These are phyloP conservation scores for Blepharisma undulans DNA, from an alignment of 169 alveolate genomes.

Conservation along the genomic window DNA sequence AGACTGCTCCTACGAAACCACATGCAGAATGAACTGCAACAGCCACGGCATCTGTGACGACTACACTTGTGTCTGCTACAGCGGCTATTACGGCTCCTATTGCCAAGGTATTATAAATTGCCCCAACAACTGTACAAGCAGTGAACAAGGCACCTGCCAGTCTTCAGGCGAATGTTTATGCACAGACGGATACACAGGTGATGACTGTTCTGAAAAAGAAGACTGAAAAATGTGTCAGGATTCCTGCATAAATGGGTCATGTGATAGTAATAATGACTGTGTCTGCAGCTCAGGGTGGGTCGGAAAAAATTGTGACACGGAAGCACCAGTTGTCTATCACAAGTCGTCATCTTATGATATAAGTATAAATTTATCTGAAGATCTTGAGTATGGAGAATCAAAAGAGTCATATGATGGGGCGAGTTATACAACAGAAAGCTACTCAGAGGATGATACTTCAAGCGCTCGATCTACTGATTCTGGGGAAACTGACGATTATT, in stretches of 20 bases:
- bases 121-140: constrained; percentile 33
- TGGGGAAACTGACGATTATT: neutral
- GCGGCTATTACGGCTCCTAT: constrained; percentile 31
- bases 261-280: neutral
- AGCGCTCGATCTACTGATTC: neutral
- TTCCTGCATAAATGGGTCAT: neutral
- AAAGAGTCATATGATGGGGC: neutral
- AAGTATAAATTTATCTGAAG: neutral
- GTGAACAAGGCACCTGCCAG: constrained; percentile 13
- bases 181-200: constrained; percentile 8
- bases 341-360: neutral
- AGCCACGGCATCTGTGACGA: constrained; percentile 31
- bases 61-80: constrained; percentile 21
- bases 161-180: neutral
- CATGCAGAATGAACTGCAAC: constrained; percentile 34
- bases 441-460: neutral
- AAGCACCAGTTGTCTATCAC: constrained; percentile 29
- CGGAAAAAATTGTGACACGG: constrained; percentile 22
- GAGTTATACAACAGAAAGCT: neutral
- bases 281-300: constrained; percentile 35
- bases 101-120: constrained; percentile 35
- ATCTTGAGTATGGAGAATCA: neutral
- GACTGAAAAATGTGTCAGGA: constrained; percentile 34
- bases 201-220: constrained; percentile 34
- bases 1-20: constrained; percentile 24